Percentiles rank a stretch among this genome's conserved stretches.
Conservation (phyloP, 345 rosid species). For the Orychophragmus violaceus region DNA sequence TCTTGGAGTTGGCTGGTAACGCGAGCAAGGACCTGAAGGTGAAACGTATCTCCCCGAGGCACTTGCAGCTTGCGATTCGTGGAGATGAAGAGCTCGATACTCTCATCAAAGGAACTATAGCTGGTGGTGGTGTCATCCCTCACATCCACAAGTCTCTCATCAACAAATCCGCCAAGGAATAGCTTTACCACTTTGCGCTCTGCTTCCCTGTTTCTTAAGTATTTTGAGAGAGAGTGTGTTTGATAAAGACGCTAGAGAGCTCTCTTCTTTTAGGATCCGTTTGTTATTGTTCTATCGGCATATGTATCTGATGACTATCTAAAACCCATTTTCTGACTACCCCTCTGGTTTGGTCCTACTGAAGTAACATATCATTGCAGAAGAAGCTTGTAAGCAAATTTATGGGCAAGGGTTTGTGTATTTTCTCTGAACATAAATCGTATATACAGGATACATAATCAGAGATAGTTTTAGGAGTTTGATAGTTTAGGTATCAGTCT, state of each 20-base stretch:
- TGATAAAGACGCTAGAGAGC: slow-evolving; percentile 25
- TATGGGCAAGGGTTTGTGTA: background rate
- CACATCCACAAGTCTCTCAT: slow-evolving; percentile 76
- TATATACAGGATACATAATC: background rate
- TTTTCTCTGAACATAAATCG: background rate
- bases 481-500: slow-evolving; percentile 41
- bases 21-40: slow-evolving; percentile 75
- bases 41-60: slow-evolving; percentile 64
- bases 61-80: slow-evolving; percentile 64
- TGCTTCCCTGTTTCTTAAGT: slow-evolving; percentile 9
- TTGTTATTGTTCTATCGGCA: background rate
- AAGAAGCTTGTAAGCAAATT: background rate
- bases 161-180: slow-evolving; percentile 67
- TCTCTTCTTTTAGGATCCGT: slow-evolving; percentile 21
- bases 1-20: slow-evolving; percentile 62
- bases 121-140: slow-evolving; percentile 73
- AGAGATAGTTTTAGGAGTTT: slow-evolving; percentile 9
- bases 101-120: slow-evolving; percentile 64
- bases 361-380: background rate
- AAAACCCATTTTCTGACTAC: slow-evolving; percentile 14
- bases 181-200: background rate
- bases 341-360: background rate
- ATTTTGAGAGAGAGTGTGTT: slow-evolving; percentile 2
- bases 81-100: slow-evolving; percentile 76
- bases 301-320: slow-evolving; percentile 23